Percentiles rank a stretch among this genome's conserved stretches.
Evolutionary conservation across 108 stramenopile genomes (phyloP).

Genomic region (Fragilariopsis cylindrus): DNA sequence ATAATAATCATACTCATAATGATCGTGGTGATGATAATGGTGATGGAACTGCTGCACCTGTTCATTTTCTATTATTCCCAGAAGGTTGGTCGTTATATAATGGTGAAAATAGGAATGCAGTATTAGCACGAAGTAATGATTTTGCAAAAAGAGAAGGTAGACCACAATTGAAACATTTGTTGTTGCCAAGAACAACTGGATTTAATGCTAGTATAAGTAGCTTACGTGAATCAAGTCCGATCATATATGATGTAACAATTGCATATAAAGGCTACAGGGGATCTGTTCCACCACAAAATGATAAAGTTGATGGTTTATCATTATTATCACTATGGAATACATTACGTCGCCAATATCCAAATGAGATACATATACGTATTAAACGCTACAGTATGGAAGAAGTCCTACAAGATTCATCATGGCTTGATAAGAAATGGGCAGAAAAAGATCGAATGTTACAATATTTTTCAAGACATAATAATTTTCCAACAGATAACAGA

Average conservation of each 20-base stretch:
- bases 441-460: slow-evolving; percentile 71
- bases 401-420: slow-evolving; percentile 63
- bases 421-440: slow-evolving; percentile 83
- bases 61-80: slow-evolving; percentile 58
- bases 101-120: slow-evolving; percentile 48
- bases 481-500: slow-evolving; percentile 56
- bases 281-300: slow-evolving; percentile 29
- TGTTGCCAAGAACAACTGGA: slow-evolving; percentile 71
- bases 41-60: slow-evolving; percentile 39
- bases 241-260: slow-evolving; percentile 78
- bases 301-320: slow-evolving; percentile 12
- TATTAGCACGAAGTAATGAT: slow-evolving; percentile 67
- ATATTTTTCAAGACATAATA: slow-evolving; percentile 54
- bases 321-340: slow-evolving; percentile 40
- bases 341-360: slow-evolving; percentile 41
- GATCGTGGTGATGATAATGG: neutral
- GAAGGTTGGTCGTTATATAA: slow-evolving; percentile 63
- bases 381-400: slow-evolving; percentile 75
- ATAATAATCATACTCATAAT: too few species aligned
- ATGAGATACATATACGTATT: slow-evolving; percentile 63
- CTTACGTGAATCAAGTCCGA: slow-evolving; percentile 63
- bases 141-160: slow-evolving; percentile 77
- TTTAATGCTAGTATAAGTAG: slow-evolving; percentile 74
- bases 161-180: slow-evolving; percentile 71
- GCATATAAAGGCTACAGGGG: slow-evolving; percentile 57